phyloP scores from a whole-genome alignment of 2,329 filamentous ascomycete genomes.

The Phyllosticta citribraziliensis region DNA sequence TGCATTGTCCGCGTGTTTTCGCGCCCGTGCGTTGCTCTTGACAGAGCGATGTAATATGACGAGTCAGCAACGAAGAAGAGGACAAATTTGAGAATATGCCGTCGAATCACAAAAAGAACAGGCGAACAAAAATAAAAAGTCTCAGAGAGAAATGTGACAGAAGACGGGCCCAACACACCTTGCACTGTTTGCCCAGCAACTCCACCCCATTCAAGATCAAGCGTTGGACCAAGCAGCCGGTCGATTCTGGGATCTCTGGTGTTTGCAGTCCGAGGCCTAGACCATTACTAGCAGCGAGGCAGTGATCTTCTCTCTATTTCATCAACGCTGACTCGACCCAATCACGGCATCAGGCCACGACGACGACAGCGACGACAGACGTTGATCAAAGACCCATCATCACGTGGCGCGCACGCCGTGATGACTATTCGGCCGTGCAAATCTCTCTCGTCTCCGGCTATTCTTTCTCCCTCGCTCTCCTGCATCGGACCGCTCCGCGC shows the following conservation, averaged over 20 bases:
- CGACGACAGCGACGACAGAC: neutral
- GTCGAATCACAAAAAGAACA: neutral
- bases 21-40: neutral
- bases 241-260: neutral
- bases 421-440: neutral
- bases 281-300: neutral
- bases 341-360: neutral
- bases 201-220: neutral
- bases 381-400: neutral
- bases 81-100: neutral
- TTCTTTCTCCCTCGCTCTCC: neutral
- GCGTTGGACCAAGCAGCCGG: neutral
- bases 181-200: neutral
- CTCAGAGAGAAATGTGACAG: neutral
- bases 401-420: neutral
- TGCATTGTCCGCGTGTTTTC: neutral
- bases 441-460: neutral
- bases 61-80: neutral
- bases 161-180: neutral
- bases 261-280: neutral
- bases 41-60: neutral
- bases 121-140: neutral
- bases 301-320: neutral
- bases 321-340: neutral
- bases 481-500: neutral